These are phyloP conservation scores for Guillardia theta DNA, from an alignment of 78 protist genomes.

Conservation along the genomic window DNA sequence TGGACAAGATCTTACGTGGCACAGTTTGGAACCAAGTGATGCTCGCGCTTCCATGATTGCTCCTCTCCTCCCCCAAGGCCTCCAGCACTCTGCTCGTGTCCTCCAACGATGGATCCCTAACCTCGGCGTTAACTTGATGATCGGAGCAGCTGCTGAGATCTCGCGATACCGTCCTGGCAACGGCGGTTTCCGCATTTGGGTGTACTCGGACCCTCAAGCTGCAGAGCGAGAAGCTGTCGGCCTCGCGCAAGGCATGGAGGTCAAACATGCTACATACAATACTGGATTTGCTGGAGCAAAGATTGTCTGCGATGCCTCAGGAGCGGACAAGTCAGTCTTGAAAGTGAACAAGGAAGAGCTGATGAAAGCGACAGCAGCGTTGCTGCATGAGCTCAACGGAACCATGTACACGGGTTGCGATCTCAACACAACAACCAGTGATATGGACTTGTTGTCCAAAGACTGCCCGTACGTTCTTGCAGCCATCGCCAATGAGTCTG, in stretches of 20 bases:
- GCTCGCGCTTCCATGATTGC: no score
- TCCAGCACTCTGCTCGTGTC: no score
- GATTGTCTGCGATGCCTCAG: not conserved
- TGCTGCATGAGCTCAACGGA: not conserved
- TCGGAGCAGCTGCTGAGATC: not conserved
- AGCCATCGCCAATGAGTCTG: slow-evolving; percentile 29
- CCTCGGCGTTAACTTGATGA: not conserved
- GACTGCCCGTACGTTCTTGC: not conserved
- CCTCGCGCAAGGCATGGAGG: slow-evolving; percentile 27
- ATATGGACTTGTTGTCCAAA: not conserved
- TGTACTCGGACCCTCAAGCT: not conserved
- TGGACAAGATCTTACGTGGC: no score
- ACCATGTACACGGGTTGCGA: slow-evolving; percentile 29
- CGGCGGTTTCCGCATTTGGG: slow-evolving; percentile 15
- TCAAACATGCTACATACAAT: not conserved
- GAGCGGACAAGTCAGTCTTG: no score
- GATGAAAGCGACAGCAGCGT: no score
- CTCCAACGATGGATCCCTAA: not conserved
- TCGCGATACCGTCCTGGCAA: no score
- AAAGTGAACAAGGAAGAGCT: no score
- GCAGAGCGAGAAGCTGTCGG: not conserved
- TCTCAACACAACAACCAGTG: not conserved
- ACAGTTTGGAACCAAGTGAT: no score
- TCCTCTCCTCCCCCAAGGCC: not conserved
- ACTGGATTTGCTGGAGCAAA: slow-evolving; percentile 30